Conservation (phyloP, 2,329 filamentous ascomycete species). For the Ophiosphaerella narmari region DNA sequence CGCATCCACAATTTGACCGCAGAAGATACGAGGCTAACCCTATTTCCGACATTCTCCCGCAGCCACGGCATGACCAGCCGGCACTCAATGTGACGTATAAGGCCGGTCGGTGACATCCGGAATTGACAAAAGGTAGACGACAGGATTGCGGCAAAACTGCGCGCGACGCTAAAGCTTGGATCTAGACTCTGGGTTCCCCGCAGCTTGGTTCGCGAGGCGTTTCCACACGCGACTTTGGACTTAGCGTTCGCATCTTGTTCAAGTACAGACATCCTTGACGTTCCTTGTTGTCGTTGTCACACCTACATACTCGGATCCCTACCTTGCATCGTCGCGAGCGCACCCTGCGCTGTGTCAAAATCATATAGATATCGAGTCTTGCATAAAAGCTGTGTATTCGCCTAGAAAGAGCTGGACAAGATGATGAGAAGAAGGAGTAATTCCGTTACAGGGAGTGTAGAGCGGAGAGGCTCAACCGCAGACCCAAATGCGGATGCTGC, state of each 20-base stretch:
- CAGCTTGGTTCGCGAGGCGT: neutral
- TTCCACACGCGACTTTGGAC: slow-evolving; percentile 1
- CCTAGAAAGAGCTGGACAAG: slow-evolving; percentile 3
- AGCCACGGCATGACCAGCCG: slow-evolving; percentile 5
- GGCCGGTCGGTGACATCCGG: slow-evolving; percentile 14
- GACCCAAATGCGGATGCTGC: slow-evolving; percentile 61
- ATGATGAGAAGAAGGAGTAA: slow-evolving; percentile 28
- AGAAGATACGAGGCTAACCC: slow-evolving; percentile 16
- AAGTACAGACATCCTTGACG: neutral
- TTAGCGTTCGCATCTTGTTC: neutral
- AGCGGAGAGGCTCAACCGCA: slow-evolving; percentile 19
- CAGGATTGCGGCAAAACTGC: neutral
- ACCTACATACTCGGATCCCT: neutral
- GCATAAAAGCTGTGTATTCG: neutral
- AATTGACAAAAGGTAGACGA: slow-evolving; percentile 9
- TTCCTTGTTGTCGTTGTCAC: neutral
- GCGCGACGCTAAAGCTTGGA: slow-evolving; percentile 2
- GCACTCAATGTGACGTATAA: slow-evolving; percentile 13
- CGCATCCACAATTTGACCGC: slow-evolving; percentile 4
- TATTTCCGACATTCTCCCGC: slow-evolving; percentile 12
- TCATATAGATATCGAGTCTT: neutral
- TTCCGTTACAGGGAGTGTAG: slow-evolving; percentile 22
- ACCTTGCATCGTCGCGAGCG: neutral
- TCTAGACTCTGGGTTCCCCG: slow-evolving; percentile 4
- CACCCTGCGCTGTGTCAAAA: too few species aligned